A percentile compares a stretch with the other conserved stretches of the same genome.
These are phyloP conservation scores for Fusarium gaditjirri DNA, from an alignment of 2,329 filamentous ascomycete genomes.

Conservation along the genomic window DNA sequence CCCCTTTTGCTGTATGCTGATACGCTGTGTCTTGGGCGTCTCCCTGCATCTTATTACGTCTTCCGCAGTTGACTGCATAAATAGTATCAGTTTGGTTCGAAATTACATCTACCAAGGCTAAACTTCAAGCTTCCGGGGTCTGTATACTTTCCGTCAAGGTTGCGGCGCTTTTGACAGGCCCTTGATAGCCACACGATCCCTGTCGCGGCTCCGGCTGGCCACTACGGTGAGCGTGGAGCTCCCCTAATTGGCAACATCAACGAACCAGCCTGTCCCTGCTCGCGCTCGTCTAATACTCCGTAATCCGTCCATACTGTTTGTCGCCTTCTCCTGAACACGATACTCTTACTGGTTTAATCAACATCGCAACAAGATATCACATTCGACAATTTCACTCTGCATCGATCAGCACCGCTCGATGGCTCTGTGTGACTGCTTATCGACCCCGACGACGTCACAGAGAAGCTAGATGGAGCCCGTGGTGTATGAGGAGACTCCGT, in stretches of 20 bases:
- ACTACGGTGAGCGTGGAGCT: slow-evolving; percentile 41
- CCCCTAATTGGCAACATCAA: slow-evolving; percentile 42
- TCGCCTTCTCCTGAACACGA: slow-evolving; percentile 38
- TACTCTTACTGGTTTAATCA: slow-evolving; percentile 16
- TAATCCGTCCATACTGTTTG: slow-evolving; percentile 22
- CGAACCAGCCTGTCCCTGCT: slow-evolving; percentile 40
- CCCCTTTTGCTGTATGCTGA: slow-evolving; percentile 32
- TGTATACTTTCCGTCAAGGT: background rate
- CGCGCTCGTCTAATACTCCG: slow-evolving; percentile 22
- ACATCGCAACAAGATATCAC: slow-evolving; percentile 22
- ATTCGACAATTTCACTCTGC: slow-evolving; percentile 17
- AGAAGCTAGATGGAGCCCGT: slow-evolving; percentile 77
- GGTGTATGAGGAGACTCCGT: slow-evolving; percentile 85
- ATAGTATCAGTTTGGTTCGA: slow-evolving; percentile 22
- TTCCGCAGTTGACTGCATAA: slow-evolving; percentile 28
- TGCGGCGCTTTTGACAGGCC: slow-evolving; percentile 27
- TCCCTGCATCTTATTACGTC: slow-evolving; percentile 29
- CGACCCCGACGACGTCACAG: slow-evolving; percentile 44
- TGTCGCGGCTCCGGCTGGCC: slow-evolving; percentile 27
- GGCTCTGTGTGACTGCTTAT: slow-evolving; percentile 45
- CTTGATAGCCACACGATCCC: slow-evolving; percentile 16
- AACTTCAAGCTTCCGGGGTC: slow-evolving; percentile 15
- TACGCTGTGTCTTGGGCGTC: slow-evolving; percentile 22
- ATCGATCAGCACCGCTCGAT: slow-evolving; percentile 41
- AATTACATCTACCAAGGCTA: slow-evolving; percentile 27